Evolutionary conservation across 371 early-diverging fungal species (phyloP).

Genomic region (Lichtheimia ornata): DNA sequence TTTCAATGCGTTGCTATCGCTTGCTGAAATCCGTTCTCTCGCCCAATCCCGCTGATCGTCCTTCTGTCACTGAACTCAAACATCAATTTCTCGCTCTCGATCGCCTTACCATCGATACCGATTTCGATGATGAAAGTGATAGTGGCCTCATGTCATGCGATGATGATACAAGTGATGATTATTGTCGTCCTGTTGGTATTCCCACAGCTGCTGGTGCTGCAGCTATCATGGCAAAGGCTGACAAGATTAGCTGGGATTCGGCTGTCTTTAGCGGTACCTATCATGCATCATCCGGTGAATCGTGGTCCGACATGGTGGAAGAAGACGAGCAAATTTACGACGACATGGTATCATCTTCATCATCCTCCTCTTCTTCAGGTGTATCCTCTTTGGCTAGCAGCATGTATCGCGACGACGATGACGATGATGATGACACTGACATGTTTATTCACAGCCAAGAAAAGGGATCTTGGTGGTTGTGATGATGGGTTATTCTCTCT

Average conservation of each 20-base stretch:
- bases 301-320: constrained; percentile 40
- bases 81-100: constrained; percentile 20
- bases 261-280: constrained; percentile 33
- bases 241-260: constrained; percentile 36
- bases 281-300: constrained; percentile 10
- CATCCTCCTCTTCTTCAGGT: constrained; percentile 1
- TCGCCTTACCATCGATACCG: constrained; percentile 10
- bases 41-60: constrained; percentile 26
- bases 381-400: constrained; percentile 2
- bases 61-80: constrained; percentile 29
- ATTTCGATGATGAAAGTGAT: constrained; percentile 9
- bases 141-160: background rate
- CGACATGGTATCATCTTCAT: constrained; percentile 5
- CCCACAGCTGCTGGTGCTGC: constrained; percentile 20
- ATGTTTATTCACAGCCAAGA: constrained; percentile 47
- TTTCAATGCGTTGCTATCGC: constrained; percentile 33
- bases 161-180: constrained; percentile 11
- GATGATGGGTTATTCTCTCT: constrained; percentile 1
- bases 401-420: background rate
- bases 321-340: constrained; percentile 23
- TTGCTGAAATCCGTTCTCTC: constrained; percentile 33
- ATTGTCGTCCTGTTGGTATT: constrained; percentile 19
- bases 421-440: constrained; percentile 36
- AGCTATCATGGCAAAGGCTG: background rate
- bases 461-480: constrained; percentile 49